Evolutionary conservation across 306 rosid genomes (phyloP), one percentile per base, ranked within the genome.

Genomic region (Gastrolobium bilobum): DNA sequence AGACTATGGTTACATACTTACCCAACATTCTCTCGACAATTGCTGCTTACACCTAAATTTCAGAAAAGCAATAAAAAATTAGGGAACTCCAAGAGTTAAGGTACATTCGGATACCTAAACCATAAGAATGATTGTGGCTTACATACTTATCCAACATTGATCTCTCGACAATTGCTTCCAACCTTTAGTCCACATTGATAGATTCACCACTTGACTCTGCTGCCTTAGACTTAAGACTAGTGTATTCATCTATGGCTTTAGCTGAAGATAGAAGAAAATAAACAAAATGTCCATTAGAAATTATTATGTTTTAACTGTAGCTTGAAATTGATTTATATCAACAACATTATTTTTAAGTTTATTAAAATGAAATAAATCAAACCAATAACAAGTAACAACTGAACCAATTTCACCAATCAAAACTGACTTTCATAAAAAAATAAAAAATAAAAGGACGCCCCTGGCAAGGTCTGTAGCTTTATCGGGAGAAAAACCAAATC

Each of bases 11-110:
- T 60, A 73, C 94, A 63, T 89, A 91, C 97, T 91, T 91, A 35
- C 88, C 90, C 79, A 91, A 84, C 97, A 91, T 88, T 81, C 97
- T 89, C 90, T 91, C 97, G 58, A 91, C 94, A n/a, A n/a, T n/a
- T n/a, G n/a, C n/a, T n/a, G n/a, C n/a, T n/a, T n/a, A n/a, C 26
- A 20, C 26, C 26, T 20, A 20, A 20, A 20, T 20, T 20, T 20
- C 26, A 20, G 26, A 20, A 20, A 20, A 20, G 26, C 26, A 20
- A 20, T 20, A 20, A 20, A 20, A 20, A 20, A 20, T 0, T 20
- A 20, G 26, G 26, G 26, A 20, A 20, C 26, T 20, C 26, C 26
- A 20, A 20, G 26, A 20, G 26, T 20, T 20, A 20, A 20, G 26
- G 26, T 20, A 20, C 26, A 1, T 20, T 20, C 26, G 26, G 26